These are phyloP conservation scores for Picochlorum sp. DNA, from an alignment of 139 green algal genomes.

Conservation along the genomic window DNA sequence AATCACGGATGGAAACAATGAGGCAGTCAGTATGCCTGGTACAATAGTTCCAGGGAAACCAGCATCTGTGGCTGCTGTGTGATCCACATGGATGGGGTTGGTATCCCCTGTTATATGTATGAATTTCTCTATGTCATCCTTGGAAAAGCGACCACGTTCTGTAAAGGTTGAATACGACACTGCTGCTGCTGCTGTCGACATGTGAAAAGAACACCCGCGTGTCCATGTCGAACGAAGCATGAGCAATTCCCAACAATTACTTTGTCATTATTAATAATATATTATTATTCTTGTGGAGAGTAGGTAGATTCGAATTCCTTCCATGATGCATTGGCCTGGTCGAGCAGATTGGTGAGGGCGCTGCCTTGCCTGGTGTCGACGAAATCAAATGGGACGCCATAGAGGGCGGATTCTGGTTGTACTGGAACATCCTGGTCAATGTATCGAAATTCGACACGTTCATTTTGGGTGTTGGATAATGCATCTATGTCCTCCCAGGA, in stretches of 20 bases:
- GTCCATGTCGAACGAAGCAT: no score
- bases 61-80: constrained; percentile 13
- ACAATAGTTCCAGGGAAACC: constrained; percentile 35
- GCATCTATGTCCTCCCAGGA: constrained; percentile 57
- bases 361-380: constrained; percentile 30
- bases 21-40: constrained; percentile 62
- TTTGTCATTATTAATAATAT: no score
- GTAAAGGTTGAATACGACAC: background rate
- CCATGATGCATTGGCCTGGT: background rate
- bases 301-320: no score
- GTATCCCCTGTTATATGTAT: constrained; percentile 46
- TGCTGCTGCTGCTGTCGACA: no score
- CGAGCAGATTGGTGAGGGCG: constrained; percentile 15
- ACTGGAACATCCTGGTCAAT: constrained; percentile 27
- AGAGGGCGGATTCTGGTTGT: constrained; percentile 24
- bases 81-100: constrained; percentile 45
- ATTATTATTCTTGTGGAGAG: no score
- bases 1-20: constrained; percentile 69
- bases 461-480: background rate
- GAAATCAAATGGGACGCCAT: constrained; percentile 46
- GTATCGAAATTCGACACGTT: constrained; percentile 28
- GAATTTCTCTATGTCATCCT: constrained; percentile 39
- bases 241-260: no score
- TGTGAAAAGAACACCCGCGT: no score
- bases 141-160: constrained; percentile 20